Conservation (phyloP, 2,329 filamentous ascomycete genomes). For the Trichoderma hamatum region DNA sequence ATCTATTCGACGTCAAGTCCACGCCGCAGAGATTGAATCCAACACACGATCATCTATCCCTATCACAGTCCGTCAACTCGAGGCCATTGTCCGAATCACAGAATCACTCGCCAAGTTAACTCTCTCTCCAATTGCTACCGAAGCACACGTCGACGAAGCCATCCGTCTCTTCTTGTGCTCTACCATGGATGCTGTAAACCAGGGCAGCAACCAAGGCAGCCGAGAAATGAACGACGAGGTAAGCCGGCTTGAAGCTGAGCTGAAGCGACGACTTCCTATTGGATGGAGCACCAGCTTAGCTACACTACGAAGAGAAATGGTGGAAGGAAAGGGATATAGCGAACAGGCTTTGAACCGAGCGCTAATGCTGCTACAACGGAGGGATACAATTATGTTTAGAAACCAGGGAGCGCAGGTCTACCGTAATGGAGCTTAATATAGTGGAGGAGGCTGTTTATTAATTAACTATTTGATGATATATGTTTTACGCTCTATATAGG, state of each 20-base stretch:
- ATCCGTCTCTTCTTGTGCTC: constrained; percentile 94
- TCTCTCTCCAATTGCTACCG: constrained; percentile 82
- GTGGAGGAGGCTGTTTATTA: background rate
- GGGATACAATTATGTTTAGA: constrained; percentile 83
- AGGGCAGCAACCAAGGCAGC: constrained; percentile 80
- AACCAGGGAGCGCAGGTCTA: constrained; percentile 77
- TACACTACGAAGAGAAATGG: constrained; percentile 85
- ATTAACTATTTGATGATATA: background rate
- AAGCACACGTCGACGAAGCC: constrained; percentile 93
- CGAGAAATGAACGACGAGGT: constrained; percentile 92
- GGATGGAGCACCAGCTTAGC: constrained; percentile 93
- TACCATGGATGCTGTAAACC: constrained; percentile 96
- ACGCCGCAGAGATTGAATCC: constrained; percentile 84
- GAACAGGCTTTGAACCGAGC: constrained; percentile 85
- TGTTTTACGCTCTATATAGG: constrained; percentile 9
- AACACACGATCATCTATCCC: constrained; percentile 92
- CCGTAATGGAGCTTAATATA: constrained; percentile 64
- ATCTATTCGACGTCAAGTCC: constrained; percentile 90
- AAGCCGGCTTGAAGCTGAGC: constrained; percentile 81
- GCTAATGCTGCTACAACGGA: constrained; percentile 80
- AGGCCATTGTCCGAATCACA: constrained; percentile 95
- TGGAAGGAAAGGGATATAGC: constrained; percentile 85
- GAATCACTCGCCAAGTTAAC: constrained; percentile 93
- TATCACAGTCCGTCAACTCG: constrained; percentile 95
- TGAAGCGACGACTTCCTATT: constrained; percentile 84